A percentile compares a stretch with the other conserved stretches of the same genome.
Conservation (phyloP, 2,329 filamentous ascomycete genomes). For the Magnaporthiopsis incrustans region DNA sequence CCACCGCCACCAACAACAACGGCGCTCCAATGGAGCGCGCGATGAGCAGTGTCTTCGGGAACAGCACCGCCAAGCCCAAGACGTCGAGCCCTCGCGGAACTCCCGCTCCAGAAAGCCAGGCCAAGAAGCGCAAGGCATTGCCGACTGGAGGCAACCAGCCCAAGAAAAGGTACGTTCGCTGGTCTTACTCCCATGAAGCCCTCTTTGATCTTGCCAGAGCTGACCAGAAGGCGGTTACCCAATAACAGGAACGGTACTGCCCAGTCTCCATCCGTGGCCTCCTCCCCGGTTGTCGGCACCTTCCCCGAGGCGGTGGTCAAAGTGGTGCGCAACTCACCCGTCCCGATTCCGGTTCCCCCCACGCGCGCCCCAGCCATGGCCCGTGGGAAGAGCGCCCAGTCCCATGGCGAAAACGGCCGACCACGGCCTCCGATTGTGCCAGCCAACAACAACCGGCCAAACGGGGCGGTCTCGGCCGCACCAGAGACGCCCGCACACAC, state of each 20-base stretch:
- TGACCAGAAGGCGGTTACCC: not conserved
- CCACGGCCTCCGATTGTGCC: constrained; percentile 51
- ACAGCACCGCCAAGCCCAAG: constrained; percentile 45
- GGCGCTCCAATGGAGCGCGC: constrained; percentile 56
- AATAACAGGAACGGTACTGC: constrained; percentile 26
- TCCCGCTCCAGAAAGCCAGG: constrained; percentile 53
- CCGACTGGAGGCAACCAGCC: constrained; percentile 58
- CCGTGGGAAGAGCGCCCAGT: constrained; percentile 50
- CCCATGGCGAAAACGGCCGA: constrained; percentile 45
- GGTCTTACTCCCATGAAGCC: not conserved
- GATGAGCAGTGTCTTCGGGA: constrained; percentile 50
- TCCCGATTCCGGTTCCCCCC: constrained; percentile 32
- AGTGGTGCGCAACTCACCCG: constrained; percentile 48
- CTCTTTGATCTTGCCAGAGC: not conserved
- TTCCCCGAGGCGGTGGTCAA: constrained; percentile 53
- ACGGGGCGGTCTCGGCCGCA: constrained; percentile 35
- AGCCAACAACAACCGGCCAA: constrained; percentile 46
- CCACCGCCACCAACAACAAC: constrained; percentile 32
- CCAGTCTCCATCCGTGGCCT: constrained; percentile 62
- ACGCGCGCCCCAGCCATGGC: constrained; percentile 57
- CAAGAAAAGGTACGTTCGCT: constrained; percentile 62
- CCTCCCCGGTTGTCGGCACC: constrained; percentile 66
- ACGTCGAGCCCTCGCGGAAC: constrained; percentile 61
- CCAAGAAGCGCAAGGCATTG: constrained; percentile 64
- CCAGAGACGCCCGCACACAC: constrained; percentile 24